These are phyloP conservation scores for Fraxinus pennsylvanica DNA, from an alignment of 257 asterid species.

Conservation along the genomic window DNA sequence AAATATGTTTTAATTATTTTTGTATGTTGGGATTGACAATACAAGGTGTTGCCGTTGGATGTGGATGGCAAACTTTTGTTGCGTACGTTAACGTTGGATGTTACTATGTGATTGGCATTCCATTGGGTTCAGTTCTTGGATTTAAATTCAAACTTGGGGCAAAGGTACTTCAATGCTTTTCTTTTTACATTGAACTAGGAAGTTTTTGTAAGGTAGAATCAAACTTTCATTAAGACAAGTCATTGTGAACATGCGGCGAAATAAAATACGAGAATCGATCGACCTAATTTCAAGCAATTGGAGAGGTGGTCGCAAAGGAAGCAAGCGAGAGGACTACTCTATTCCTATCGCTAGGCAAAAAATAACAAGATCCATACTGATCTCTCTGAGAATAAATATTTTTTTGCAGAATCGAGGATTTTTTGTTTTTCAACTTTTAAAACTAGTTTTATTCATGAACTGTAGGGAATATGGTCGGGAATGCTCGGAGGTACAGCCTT, in stretches of 20 bases:
- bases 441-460: neutral
- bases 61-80: constrained; percentile 84
- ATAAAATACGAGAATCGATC: too few relatives aligned
- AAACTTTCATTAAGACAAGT: too few relatives aligned
- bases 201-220: too few relatives aligned
- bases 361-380: too few relatives aligned
- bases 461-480: constrained; percentile 42
- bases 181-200: neutral
- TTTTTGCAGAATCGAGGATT: neutral
- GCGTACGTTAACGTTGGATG: constrained; percentile 70
- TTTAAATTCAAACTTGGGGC: neutral
- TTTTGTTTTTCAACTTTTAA: too few relatives aligned
- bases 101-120: constrained; percentile 43
- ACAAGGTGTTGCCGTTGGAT: constrained; percentile 77
- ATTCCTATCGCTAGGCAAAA: too few relatives aligned
- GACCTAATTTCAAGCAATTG: too few relatives aligned
- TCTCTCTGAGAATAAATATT: too few relatives aligned
- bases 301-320: too few relatives aligned
- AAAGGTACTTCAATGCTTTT: neutral
- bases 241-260: too few relatives aligned
- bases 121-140: constrained; percentile 27
- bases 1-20: too few relatives aligned
- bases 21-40: neutral
- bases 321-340: too few relatives aligned
- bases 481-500: constrained; percentile 41